Evolutionary conservation across 2,329 filamentous ascomycete genomes (phyloP), one percentile per base, ranked within the genome.

Genomic region (Apiospora sp.): DNA sequence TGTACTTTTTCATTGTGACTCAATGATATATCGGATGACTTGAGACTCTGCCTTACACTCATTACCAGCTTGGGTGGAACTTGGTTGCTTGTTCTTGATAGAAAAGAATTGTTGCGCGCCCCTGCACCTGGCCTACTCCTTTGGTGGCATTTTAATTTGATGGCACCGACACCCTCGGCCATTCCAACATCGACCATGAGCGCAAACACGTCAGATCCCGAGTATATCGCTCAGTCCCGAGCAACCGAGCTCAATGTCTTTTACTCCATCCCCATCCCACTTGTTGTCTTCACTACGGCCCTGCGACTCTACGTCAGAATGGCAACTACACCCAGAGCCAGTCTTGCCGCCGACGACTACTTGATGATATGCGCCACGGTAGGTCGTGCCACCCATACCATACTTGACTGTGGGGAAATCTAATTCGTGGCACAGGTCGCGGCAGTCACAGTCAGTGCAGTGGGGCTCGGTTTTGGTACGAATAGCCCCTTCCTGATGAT

Each of bases 321-420:
- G 30, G 74, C 74, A 69, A 72, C 74, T 10, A 68, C 69, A 27
- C 73, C 75, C 10, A 75, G 76, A 30, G 72, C 73, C 19, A 61
- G 58, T 14, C 54, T 77, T 6, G 72, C 75, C 16, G 78, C 75
- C 48, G 78, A 79, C 43, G 78, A 79, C 43, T 78, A 77, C 69
- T 71, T 79, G 27, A 79, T 79, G 34, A 70, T 77, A 14, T 79
- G 76, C 75, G 78, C 78, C 64, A 79, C 78, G 16, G 77, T 79
- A 75, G 37, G 77, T n/a, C 4, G 12, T n/a, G 10, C 0, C 14
- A 22, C 72, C n/a, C n/a, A n/a, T n/a, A n/a, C n/a, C n/a, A n/a
- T n/a, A n/a, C n/a, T n/a, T n/a, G n/a, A n/a, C n/a, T n/a, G n/a
- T n/a, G n/a, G n/a, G n/a, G n/a, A n/a, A n/a, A n/a, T n/a, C n/a